These are phyloP conservation scores for Salvia splendens DNA, from an alignment of 257 asterid species.

Conservation along the genomic window DNA sequence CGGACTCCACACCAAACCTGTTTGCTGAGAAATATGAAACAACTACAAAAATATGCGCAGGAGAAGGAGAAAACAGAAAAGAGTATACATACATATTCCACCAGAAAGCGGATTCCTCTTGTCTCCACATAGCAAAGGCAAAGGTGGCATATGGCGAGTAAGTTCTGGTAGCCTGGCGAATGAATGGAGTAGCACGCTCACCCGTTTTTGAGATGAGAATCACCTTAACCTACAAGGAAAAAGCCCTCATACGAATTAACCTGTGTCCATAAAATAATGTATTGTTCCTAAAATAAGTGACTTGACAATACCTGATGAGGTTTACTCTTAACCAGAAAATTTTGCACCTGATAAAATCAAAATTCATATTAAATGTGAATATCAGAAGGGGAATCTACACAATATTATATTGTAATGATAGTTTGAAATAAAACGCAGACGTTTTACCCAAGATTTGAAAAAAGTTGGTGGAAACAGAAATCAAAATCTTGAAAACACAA, in stretches of 20 bases:
- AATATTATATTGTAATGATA: slow-evolving; percentile 21
- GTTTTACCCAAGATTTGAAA: neutral
- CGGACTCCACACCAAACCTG: slow-evolving; percentile 92
- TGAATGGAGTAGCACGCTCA: slow-evolving; percentile 91
- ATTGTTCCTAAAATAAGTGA: slow-evolving; percentile 15
- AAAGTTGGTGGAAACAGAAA: neutral
- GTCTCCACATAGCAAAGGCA: slow-evolving; percentile 76
- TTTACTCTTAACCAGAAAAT: slow-evolving; percentile 70
- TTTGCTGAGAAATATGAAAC: slow-evolving; percentile 28
- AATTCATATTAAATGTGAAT: slow-evolving; percentile 21
- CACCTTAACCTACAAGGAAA: slow-evolving; percentile 68
- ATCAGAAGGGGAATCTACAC: neutral
- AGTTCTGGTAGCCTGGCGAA: slow-evolving; percentile 78
- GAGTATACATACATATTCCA: slow-evolving; percentile 72
- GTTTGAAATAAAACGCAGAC: slow-evolving; percentile 1
- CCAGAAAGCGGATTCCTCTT: slow-evolving; percentile 82
- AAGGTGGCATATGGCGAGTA: slow-evolving; percentile 73
- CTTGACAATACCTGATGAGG: slow-evolving; percentile 78
- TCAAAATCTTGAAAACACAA: too few relatives aligned
- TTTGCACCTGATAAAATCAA: slow-evolving; percentile 57
- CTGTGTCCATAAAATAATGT: neutral
- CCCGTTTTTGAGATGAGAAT: slow-evolving; percentile 88
- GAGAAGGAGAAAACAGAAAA: neutral
- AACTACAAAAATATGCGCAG: neutral
- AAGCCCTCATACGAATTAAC: slow-evolving; percentile 8